Evolutionary conservation across 2,329 filamentous ascomycete species (phyloP), one percentile per base, ranked within the genome.

Genomic region (Thelonectria discophora): DNA sequence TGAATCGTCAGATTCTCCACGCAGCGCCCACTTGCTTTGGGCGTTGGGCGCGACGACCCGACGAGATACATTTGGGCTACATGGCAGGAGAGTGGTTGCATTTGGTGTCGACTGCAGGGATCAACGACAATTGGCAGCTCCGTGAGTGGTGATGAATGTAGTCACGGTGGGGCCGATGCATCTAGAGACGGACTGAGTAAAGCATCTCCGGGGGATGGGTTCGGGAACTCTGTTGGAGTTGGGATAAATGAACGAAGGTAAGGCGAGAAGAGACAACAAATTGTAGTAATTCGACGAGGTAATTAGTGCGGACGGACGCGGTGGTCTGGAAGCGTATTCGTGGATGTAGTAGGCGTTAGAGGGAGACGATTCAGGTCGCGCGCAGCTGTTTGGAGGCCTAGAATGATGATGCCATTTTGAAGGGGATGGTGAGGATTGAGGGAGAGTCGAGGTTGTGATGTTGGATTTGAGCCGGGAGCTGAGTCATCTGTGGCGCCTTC

Each of bases 341-440:
- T 30, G 27, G 27, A 30, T 8, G 27, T 30, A 30, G 9, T 30
- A 24, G 53, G 43, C 42, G 34, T 7, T 11, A n/a, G 42, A 24
- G 30, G 30, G 51, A 21, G 39, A 13, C 32, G 53, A 15, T 37
- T 49, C 42, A 46, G 37, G 37, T n/a, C n/a, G 46, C 51, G 21
- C 4, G 47, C 21, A 24, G 42, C 37, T 21, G 48, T 17, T 52
- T 15, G 18, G 52, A 37, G 46, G 18, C 32, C 42, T 50, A 54
- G 50, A 43, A 40, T 11, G 52, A 61, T 61, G 58, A 49, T 61
- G 58, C 53, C 53, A 61, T 61, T 61, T 61, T 57, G 40, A 56
- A 7, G 53, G 37, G 34, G 30, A 61, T 61, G 58, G 53, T 61
- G 53, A 57, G 42, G 55, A 45, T 17, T 21, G 27, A 51, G 32